phyloP scores from a whole-genome alignment of 371 early-diverging fungal genomes.

The Paramicrosporidium saccamoebae region DNA sequence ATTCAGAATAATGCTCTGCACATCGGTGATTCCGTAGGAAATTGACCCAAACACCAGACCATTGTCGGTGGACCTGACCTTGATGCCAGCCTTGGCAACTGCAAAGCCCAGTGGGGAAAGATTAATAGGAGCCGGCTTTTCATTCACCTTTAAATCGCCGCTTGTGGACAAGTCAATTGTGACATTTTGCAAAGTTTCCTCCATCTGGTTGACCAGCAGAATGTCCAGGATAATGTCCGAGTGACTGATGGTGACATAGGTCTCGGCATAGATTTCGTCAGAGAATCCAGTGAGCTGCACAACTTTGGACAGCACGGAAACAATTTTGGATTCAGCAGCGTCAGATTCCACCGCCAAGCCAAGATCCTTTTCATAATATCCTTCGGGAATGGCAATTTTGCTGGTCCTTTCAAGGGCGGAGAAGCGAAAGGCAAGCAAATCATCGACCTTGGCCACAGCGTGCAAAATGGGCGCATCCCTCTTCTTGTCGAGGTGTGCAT shows the following conservation, averaged over 20 bases:
- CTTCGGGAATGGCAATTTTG: no score
- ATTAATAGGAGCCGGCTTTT: conserved; percentile 57
- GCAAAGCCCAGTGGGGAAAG: conserved; percentile 73
- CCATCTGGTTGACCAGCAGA: conserved; percentile 90
- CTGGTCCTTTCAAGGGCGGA: no score
- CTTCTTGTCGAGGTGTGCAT: no score
- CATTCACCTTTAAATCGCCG: conserved; percentile 87
- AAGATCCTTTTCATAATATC: conserved; percentile 47
- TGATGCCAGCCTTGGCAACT: conserved; percentile 73
- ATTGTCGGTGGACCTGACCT: conserved; percentile 85
- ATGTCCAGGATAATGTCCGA: conserved; percentile 89
- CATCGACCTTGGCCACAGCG: conserved; percentile 50
- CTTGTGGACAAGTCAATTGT: conserved; percentile 84
- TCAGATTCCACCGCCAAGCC: no score
- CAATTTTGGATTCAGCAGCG: conserved; percentile 20
- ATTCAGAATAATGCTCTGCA: conserved; percentile 60
- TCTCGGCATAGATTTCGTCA: conserved; percentile 95
- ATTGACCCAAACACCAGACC: conserved; percentile 91
- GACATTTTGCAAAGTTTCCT: conserved; percentile 76
- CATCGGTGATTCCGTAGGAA: conserved; percentile 45
- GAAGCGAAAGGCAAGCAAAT: conserved; percentile 54
- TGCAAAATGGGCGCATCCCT: no score
- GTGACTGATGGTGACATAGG: conserved; percentile 74
- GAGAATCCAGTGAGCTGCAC: conserved; percentile 89
- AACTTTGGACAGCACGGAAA: conserved; percentile 25